These are phyloP conservation scores for Akebia trifoliata DNA, from an alignment of 164 flowering plant species.

Conservation along the genomic window DNA sequence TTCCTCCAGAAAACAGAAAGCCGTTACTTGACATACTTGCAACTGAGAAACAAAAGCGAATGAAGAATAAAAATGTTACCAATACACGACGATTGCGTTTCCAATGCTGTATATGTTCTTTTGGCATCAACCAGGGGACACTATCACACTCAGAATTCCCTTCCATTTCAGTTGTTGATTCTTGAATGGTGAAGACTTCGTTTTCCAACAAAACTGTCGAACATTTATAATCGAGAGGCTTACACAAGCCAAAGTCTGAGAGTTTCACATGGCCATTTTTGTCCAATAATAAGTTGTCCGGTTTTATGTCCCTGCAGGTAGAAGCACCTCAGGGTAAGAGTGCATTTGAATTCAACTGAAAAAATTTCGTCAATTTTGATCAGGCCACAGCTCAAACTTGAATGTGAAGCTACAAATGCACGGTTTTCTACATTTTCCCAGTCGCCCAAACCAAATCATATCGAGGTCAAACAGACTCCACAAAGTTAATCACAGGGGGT, in stretches of 20 bases:
- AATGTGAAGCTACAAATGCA: not conserved
- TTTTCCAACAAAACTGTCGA: conserved; percentile 58
- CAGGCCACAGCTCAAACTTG: not conserved
- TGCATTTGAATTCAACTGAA: not conserved
- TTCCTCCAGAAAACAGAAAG: not conserved
- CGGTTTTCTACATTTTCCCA: not conserved
- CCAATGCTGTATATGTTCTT: conserved; percentile 73
- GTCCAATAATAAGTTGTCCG: conserved; percentile 89
- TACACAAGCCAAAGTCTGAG: conserved; percentile 95
- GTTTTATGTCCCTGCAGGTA: conserved; percentile 81
- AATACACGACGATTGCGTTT: conserved; percentile 83
- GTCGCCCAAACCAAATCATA: too few species aligned
- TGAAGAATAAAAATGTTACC: conserved; percentile 34
- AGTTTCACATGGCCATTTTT: conserved; percentile 92
- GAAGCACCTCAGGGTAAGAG: conserved; percentile 13
- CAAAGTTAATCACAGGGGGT: too few species aligned
- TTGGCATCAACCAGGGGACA: conserved; percentile 74
- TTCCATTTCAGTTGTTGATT: conserved; percentile 37
- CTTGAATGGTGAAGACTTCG: conserved; percentile 46
- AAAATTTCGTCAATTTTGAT: not conserved
- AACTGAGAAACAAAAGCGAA: not conserved
- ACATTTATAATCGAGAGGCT: conserved; percentile 76
- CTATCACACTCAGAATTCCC: conserved; percentile 32
- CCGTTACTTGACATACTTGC: not conserved
- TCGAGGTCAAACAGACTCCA: too few species aligned